Evolutionary conservation across 2,329 filamentous ascomycete species (phyloP), one percentile per base, ranked within the genome.

Genomic region (Aureobasidium sp.): DNA sequence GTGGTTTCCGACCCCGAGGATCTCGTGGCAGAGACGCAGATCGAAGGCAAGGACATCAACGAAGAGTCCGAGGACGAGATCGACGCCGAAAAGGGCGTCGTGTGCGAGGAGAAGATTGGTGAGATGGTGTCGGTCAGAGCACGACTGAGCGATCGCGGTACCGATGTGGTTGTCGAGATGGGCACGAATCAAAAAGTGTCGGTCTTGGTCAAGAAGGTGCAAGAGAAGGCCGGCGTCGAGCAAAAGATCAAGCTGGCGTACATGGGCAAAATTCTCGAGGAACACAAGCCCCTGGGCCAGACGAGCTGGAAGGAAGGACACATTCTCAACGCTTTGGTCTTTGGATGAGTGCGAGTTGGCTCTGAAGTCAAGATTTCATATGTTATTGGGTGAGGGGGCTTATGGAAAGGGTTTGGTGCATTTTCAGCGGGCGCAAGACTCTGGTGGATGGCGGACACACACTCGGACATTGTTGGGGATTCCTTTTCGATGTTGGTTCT

Each of bases 261-360:
- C 72, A 82, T 94, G 74, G 92, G 92, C 67, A 90, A 86, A 71
- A 84, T 92, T 56, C 81, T 96, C 49, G 85, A 86, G 66, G 89
- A 93, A 66, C 80, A 81, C 60, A 72, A 83, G 22, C 81, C 87
- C 0, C 77, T 96, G 20, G 74, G 79, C 48, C 81, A 82, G 3
- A 88, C 94, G 68, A 88, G 88, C 53, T 96, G 90, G 89, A 83
- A 86, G 68, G 80, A 83, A 64, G 88, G 86, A 39, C 83, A 94
- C 70, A 79, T 94, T 37, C 76, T 96, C 61, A 94, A 92, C 71
- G 91, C 87, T 25, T 78, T 94, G 63, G 84, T 94, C 59, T 86
- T 78, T 63, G 68, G 66, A 11, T 65, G 57, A 62, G 52, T 8
- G 29, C 20, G 12, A 22, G 1, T 5, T 42, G 8, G 8, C 11